Conservation (phyloP, 208 protist genomes). For the Porcisia deanei region DNA sequence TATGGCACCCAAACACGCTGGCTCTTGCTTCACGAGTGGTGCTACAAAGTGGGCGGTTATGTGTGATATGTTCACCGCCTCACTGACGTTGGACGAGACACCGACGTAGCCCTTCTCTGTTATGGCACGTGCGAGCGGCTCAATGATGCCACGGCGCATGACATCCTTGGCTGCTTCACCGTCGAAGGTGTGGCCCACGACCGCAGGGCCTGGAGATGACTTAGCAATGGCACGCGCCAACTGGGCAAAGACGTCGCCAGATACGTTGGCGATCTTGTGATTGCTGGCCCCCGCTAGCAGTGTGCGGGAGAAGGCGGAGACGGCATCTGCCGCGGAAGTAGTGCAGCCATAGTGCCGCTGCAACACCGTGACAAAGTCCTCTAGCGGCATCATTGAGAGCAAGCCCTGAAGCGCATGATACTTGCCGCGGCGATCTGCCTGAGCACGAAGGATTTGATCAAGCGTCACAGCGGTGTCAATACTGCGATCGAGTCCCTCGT, state of each 20-base stretch:
- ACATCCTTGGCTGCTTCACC: conserved; percentile 13
- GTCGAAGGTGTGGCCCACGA: background rate
- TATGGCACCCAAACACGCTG: conserved; percentile 22
- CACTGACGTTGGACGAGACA: conserved; percentile 50
- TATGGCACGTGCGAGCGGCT: conserved; percentile 59
- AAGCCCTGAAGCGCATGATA: conserved; percentile 86
- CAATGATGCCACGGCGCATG: conserved; percentile 46
- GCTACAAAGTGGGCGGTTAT: conserved; percentile 79
- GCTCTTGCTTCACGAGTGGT: conserved; percentile 63
- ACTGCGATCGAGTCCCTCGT: background rate
- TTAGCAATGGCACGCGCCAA: conserved; percentile 22
- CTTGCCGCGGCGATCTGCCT: conserved; percentile 77
- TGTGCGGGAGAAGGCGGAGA: conserved; percentile 45
- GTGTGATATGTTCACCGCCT: conserved; percentile 59
- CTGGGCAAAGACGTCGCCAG: conserved; percentile 78
- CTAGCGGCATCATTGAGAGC: conserved; percentile 47
- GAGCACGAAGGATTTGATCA: conserved; percentile 50
- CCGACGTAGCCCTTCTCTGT: conserved; percentile 42
- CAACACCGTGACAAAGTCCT: conserved; percentile 49
- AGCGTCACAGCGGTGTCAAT: conserved; percentile 33
- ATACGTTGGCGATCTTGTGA: conserved; percentile 82
- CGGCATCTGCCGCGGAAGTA: background rate
- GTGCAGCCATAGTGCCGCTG: conserved; percentile 26
- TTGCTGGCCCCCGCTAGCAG: conserved; percentile 71
- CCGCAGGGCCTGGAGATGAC: background rate